A percentile compares a stretch with the other conserved stretches of the same genome.
phyloP scores from a whole-genome alignment of 352 stramenopile genomes.

The Globisporangium yorkense region DNA sequence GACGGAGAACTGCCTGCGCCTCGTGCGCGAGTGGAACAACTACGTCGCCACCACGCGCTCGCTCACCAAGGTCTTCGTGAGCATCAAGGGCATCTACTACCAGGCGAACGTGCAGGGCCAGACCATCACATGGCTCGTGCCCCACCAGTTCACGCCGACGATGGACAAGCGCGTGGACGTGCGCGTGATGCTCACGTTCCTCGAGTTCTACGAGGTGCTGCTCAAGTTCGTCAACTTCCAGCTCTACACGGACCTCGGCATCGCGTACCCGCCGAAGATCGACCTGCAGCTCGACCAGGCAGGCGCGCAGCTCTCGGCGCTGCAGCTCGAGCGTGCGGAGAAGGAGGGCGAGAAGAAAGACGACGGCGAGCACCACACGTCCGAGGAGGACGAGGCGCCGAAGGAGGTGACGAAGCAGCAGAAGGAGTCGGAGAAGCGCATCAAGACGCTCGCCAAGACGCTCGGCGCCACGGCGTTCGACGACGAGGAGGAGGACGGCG shows the following conservation, averaged over 20 bases:
- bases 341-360: conserved; percentile 20
- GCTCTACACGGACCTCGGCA: conserved; percentile 93
- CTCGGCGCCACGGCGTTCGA: conserved; percentile 32
- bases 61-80: conserved; percentile 98
- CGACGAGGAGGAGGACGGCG: conserved; percentile 61
- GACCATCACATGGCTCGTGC: conserved; percentile 96
- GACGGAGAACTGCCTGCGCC: conserved; percentile 87
- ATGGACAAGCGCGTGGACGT: conserved; percentile 98
- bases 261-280: conserved; percentile 93
- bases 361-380: conserved; percentile 23
- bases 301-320: conserved; percentile 56
- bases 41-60: conserved; percentile 89
- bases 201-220: conserved; percentile 99
- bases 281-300: conserved; percentile 78
- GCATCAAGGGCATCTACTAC: conserved; percentile 99
- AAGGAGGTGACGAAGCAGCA: conserved; percentile 46
- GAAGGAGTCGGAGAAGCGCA: conserved; percentile 86
- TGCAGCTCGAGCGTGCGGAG: conserved; percentile 61
- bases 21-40: conserved; percentile 96
- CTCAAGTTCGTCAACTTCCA: conserved; percentile 99
- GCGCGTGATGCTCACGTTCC: conserved; percentile 98
- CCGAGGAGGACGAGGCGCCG: conserved; percentile 16
- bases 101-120: conserved; percentile 92
- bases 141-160: conserved; percentile 97
- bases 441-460: conserved; percentile 57